These are phyloP conservation scores for Voacanga thouarsii DNA, from an alignment of 257 asterid genomes.

Conservation along the genomic window DNA sequence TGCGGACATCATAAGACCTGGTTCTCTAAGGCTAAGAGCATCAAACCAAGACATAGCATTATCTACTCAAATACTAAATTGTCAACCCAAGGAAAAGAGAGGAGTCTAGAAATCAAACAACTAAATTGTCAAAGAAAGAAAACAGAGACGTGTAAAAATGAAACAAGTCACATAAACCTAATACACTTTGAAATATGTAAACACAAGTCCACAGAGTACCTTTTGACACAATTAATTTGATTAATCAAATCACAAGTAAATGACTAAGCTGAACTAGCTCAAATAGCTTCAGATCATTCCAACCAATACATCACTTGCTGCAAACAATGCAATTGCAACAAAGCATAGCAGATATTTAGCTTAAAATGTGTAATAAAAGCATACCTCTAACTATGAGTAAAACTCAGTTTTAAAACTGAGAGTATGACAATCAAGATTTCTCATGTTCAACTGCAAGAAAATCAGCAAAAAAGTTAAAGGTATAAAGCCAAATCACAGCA, in stretches of 20 bases:
- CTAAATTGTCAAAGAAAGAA: neutral
- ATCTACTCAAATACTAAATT: neutral
- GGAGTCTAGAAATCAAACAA: too few species aligned
- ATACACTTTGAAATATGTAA: neutral
- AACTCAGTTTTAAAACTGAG: conserved; percentile 77
- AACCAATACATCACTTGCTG: neutral
- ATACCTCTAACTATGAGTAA: conserved; percentile 32
- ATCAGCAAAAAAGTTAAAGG: neutral
- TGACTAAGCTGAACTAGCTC: neutral
- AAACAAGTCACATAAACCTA: neutral
- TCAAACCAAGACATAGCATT: neutral
- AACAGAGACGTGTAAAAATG: too few species aligned
- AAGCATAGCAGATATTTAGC: neutral
- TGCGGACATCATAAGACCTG: neutral
- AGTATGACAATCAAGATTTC: conserved; percentile 81
- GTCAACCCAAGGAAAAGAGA: neutral
- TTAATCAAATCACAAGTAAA: neutral
- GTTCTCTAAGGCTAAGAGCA: neutral
- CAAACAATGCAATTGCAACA: neutral
- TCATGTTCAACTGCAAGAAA: conserved; percentile 77
- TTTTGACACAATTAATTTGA: neutral
- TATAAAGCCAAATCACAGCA: neutral
- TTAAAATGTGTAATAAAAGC: neutral
- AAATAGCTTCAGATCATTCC: neutral
- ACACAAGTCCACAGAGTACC: too few species aligned